phyloP scores from a whole-genome alignment of 2,329 filamentous ascomycete genomes.

The Alternaria alternata region DNA sequence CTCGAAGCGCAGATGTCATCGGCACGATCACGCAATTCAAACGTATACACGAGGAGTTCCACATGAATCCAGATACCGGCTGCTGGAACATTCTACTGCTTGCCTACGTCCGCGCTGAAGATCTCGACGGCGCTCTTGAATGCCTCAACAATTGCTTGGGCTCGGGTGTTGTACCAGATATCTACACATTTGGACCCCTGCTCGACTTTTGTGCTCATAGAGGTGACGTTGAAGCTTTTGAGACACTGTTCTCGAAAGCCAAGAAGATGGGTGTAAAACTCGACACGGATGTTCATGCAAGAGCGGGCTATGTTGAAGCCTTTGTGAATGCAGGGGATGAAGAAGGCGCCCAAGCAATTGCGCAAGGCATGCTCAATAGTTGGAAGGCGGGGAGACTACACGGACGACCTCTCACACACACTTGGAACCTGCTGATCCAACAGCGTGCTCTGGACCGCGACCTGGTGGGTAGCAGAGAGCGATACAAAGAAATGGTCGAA shows the following conservation, averaged over 20 bases:
- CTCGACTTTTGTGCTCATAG: constrained; percentile 74
- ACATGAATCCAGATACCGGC: constrained; percentile 63
- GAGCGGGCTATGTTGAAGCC: constrained; percentile 67
- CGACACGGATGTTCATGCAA: constrained; percentile 30
- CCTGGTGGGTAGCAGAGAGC: constrained; percentile 60
- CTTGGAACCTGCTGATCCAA: constrained; percentile 82
- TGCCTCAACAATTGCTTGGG: constrained; percentile 69
- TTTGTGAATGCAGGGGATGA: constrained; percentile 59
- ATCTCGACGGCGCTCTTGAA: constrained; percentile 71
- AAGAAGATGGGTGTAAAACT: constrained; percentile 53
- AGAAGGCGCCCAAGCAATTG: constrained; percentile 57
- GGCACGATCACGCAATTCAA: constrained; percentile 69
- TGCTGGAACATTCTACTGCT: constrained; percentile 82
- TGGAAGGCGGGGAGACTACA: constrained; percentile 49
- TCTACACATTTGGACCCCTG: constrained; percentile 73
- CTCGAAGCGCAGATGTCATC: constrained; percentile 70
- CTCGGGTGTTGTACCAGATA: constrained; percentile 62
- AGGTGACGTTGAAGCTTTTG: constrained; percentile 76
- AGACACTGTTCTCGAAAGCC: constrained; percentile 71
- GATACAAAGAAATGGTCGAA: constrained; percentile 65
- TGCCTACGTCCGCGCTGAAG: constrained; percentile 70
- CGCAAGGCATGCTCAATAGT: constrained; percentile 65
- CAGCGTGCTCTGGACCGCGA: constrained; percentile 72
- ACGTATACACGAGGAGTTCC: constrained; percentile 65
- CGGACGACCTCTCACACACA: constrained; percentile 62